Conservation (phyloP, 2,329 filamentous ascomycete genomes). For the Colletotrichum cordylinicola region DNA sequence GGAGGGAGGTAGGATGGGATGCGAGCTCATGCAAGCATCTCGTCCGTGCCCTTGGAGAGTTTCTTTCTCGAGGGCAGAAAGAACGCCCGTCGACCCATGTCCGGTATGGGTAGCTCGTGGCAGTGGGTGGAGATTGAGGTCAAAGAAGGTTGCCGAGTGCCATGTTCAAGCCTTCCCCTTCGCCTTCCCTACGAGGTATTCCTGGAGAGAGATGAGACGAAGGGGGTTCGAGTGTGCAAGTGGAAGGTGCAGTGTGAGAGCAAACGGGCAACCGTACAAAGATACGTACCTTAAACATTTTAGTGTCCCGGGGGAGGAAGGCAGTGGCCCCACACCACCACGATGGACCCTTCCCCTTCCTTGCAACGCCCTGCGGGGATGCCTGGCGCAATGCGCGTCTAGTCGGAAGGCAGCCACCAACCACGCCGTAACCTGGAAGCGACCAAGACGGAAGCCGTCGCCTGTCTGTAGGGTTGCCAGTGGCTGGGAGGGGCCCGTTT, state of each 20-base stretch:
- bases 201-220: constrained; percentile 9
- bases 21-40: not conserved
- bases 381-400: constrained; percentile 22
- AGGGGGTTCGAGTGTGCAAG: not conserved
- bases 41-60: not conserved
- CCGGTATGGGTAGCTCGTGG: not conserved
- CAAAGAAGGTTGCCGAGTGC: not conserved
- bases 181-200: not conserved
- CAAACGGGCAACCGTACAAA: not conserved
- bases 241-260: not conserved
- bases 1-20: not conserved
- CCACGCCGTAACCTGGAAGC: not conserved
- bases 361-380: not conserved
- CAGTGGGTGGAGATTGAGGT: not conserved
- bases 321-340: not conserved
- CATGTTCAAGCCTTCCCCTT: not conserved
- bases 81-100: not conserved
- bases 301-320: not conserved
- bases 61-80: not conserved
- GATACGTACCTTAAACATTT: not conserved
- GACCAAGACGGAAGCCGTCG: not conserved
- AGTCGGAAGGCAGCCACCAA: constrained; percentile 10
- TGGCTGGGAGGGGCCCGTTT: constrained; percentile 16
- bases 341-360: not conserved
- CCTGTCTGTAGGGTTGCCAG: not conserved